A percentile compares a stretch with the other conserved stretches of the same genome.
phyloP scores from a whole-genome alignment of 129 eudicot genomes.

The Gnaphalium uliginosum region DNA sequence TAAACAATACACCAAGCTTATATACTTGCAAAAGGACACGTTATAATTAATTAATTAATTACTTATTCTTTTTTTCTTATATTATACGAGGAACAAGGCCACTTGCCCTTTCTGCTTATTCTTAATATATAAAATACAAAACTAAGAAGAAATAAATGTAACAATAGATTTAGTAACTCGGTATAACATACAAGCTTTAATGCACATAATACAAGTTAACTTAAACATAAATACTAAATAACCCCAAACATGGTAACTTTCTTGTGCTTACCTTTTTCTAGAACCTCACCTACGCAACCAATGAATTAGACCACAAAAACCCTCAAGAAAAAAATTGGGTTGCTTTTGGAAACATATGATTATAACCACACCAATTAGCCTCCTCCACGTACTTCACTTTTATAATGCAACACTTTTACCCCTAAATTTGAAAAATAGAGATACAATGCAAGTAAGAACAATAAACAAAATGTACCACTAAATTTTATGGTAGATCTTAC shows the following conservation, averaged over 20 bases:
- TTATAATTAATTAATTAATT: not conserved
- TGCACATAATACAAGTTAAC: slow-evolving; percentile 9
- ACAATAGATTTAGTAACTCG: not conserved
- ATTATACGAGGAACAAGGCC: slow-evolving; percentile 19
- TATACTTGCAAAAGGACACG: slow-evolving; percentile 30
- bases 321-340: slow-evolving; percentile 14
- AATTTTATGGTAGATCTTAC: no score
- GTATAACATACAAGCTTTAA: slow-evolving; percentile 2
- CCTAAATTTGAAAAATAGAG: slow-evolving; percentile 4
- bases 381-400: slow-evolving; percentile 17
- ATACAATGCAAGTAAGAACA: not conserved
- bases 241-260: not conserved
- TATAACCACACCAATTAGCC: slow-evolving; percentile 16
- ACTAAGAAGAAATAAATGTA: not conserved
- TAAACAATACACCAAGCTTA: slow-evolving; percentile 29
- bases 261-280: slow-evolving; percentile 9
- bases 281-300: slow-evolving; percentile 1
- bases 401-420: slow-evolving; percentile 21
- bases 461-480: no score
- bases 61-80: no score
- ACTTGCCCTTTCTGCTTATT: slow-evolving; percentile 26
- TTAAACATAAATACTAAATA: not conserved
- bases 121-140: slow-evolving; percentile 5
- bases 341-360: slow-evolving; percentile 17
- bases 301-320: not conserved